phyloP scores from a whole-genome alignment of 2,329 filamentous ascomycete species.

The Aspergillus sp. region DNA sequence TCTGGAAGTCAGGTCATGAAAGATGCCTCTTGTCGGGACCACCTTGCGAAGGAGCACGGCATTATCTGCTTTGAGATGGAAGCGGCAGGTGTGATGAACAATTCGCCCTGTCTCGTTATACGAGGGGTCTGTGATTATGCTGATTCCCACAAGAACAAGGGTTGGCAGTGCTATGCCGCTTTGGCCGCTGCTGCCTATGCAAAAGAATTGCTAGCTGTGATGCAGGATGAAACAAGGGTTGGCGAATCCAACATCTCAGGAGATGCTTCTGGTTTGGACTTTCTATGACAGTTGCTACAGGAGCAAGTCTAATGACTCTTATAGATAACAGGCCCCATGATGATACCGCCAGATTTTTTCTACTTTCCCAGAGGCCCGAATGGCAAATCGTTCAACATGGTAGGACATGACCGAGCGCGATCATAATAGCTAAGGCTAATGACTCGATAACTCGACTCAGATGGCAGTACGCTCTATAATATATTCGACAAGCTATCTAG shows the following conservation, averaged over 20 bases:
- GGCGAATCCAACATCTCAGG: neutral
- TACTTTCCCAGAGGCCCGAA: neutral
- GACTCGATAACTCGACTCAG: neutral
- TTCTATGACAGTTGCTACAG: neutral
- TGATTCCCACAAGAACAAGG: conserved; percentile 4
- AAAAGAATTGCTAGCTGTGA: neutral
- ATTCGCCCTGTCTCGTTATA: neutral
- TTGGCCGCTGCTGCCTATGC: neutral
- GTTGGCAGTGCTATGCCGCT: conserved; percentile 9
- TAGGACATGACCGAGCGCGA: neutral
- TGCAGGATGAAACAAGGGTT: neutral
- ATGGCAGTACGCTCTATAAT: neutral
- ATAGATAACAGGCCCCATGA: neutral
- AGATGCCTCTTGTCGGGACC: neutral
- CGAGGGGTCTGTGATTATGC: too few species aligned
- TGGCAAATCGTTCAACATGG: neutral
- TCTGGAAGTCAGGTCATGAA: conserved; percentile 12
- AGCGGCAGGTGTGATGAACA: conserved; percentile 12
- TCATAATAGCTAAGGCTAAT: neutral
- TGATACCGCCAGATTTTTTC: neutral
- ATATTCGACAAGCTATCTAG: neutral
- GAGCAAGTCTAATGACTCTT: neutral
- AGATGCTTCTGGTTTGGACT: neutral
- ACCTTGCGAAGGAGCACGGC: neutral
- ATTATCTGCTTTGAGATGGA: conserved; percentile 13